These are phyloP conservation scores for Arabidopsis thaliana DNA, from an alignment of 345 rosid genomes.

Conservation along the genomic window DNA sequence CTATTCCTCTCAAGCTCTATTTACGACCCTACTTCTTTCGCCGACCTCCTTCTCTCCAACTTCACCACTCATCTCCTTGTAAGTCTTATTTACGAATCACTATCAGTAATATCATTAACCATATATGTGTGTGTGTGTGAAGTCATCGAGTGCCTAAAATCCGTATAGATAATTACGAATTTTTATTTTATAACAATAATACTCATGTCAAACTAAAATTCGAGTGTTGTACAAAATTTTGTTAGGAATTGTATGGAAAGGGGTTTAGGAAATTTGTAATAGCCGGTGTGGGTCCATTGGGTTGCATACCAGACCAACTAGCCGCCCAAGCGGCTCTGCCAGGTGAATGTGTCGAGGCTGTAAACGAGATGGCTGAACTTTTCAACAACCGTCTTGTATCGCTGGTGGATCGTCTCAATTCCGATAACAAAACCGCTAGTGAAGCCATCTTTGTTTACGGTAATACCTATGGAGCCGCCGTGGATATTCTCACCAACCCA, in stretches of 20 bases:
- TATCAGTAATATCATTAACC: not conserved
- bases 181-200: not conserved
- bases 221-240: not conserved
- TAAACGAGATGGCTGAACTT: constrained; percentile 53
- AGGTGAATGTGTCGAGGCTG: constrained; percentile 50
- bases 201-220: not conserved
- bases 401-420: constrained; percentile 56
- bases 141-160: not conserved
- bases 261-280: constrained; percentile 75
- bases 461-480: constrained; percentile 55
- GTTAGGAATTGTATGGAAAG: constrained; percentile 53
- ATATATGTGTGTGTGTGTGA: not conserved
- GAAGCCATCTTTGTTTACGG: constrained; percentile 55
- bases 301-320: constrained; percentile 67
- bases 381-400: constrained; percentile 56
- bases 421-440: constrained; percentile 34
- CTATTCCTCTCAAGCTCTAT: constrained; percentile 55
- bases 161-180: not conserved
- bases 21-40: constrained; percentile 57
- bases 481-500: constrained; percentile 52
- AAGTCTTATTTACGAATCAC: not conserved
- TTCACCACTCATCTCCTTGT: constrained; percentile 60
- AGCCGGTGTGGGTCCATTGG: constrained; percentile 65
- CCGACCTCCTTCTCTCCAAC: constrained; percentile 60
- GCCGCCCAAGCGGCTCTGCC: constrained; percentile 51